These are phyloP conservation scores for Trichoderma lentiforme DNA, from an alignment of 2,329 filamentous ascomycete genomes.

Conservation along the genomic window DNA sequence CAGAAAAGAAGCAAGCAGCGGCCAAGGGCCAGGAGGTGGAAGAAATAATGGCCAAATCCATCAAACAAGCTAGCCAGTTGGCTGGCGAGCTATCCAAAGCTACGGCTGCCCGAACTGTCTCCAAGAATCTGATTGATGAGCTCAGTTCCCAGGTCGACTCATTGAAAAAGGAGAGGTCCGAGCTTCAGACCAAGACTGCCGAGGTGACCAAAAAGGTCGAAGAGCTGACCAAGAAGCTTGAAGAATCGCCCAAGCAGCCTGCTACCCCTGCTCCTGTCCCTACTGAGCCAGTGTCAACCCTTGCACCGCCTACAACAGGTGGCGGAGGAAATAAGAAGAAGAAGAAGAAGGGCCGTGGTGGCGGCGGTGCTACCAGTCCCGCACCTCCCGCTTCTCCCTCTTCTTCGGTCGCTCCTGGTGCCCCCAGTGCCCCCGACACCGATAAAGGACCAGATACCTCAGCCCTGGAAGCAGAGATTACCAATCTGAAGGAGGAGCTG, in stretches of 20 bases:
- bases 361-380: constrained; percentile 33
- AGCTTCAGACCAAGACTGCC: constrained; percentile 34
- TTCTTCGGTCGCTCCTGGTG: constrained; percentile 21
- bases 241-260: constrained; percentile 27
- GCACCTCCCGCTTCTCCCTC: constrained; percentile 23
- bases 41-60: constrained; percentile 34
- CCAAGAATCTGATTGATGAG: constrained; percentile 41
- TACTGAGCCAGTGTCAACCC: constrained; percentile 10
- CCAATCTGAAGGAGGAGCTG: constrained; percentile 51
- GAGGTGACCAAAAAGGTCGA: constrained; percentile 31
- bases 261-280: constrained; percentile 22
- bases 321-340: constrained; percentile 49
- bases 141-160: constrained; percentile 37
- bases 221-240: constrained; percentile 39
- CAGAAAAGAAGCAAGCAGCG: constrained; percentile 32
- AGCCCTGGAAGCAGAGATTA: constrained; percentile 47
- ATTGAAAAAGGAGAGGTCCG: constrained; percentile 33
- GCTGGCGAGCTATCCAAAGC: constrained; percentile 41
- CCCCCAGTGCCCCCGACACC: constrained; percentile 24
- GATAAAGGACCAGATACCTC: constrained; percentile 30
- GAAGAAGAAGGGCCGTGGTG: constrained; percentile 79
- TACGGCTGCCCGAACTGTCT: constrained; percentile 37
- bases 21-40: constrained; percentile 37
- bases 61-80: constrained; percentile 37
- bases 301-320: constrained; percentile 16